Conservation (phyloP, 2,329 filamentous ascomycete genomes). For the Grosmannia serpens region DNA sequence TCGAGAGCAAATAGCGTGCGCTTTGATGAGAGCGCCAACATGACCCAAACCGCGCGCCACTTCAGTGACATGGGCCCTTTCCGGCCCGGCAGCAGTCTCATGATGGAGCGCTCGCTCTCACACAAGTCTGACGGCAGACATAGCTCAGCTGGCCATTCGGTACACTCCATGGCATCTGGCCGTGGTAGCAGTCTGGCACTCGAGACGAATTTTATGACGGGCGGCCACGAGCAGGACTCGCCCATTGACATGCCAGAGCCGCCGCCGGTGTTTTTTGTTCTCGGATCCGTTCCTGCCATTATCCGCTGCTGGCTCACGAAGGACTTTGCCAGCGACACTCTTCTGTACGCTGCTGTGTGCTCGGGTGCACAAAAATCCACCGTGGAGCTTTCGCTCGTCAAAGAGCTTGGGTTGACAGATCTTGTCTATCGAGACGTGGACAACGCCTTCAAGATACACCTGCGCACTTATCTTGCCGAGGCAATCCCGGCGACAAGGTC, state of each 20-base stretch:
- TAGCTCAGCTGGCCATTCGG: slow-evolving; percentile 71
- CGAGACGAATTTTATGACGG: slow-evolving; percentile 57
- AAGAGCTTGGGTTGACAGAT: slow-evolving; percentile 59
- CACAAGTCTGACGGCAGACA: slow-evolving; percentile 94
- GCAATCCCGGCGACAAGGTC: slow-evolving; percentile 69
- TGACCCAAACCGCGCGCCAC: slow-evolving; percentile 69
- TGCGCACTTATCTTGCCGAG: slow-evolving; percentile 83
- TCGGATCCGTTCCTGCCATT: slow-evolving; percentile 85
- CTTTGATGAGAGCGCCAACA: slow-evolving; percentile 87
- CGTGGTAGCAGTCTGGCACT: slow-evolving; percentile 81
- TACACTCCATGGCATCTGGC: slow-evolving; percentile 62
- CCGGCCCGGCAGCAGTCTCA: slow-evolving; percentile 68
- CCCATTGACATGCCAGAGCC: slow-evolving; percentile 62
- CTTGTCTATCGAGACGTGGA: slow-evolving; percentile 55
- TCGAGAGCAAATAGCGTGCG: slow-evolving; percentile 95
- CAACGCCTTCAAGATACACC: slow-evolving; percentile 55
- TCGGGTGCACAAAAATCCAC: slow-evolving; percentile 82
- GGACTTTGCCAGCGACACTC: slow-evolving; percentile 77
- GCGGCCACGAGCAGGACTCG: slow-evolving; percentile 53
- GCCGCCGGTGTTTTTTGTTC: slow-evolving; percentile 71
- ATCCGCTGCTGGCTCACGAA: slow-evolving; percentile 91
- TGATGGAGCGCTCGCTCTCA: slow-evolving; percentile 85
- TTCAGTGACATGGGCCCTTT: slow-evolving; percentile 71
- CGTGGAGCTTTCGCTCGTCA: slow-evolving; percentile 64
- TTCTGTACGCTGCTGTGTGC: slow-evolving; percentile 86